Evolutionary conservation across 495 filamentous ascomycete genomes (phyloP).

Genomic region (Apodospora peruviana): DNA sequence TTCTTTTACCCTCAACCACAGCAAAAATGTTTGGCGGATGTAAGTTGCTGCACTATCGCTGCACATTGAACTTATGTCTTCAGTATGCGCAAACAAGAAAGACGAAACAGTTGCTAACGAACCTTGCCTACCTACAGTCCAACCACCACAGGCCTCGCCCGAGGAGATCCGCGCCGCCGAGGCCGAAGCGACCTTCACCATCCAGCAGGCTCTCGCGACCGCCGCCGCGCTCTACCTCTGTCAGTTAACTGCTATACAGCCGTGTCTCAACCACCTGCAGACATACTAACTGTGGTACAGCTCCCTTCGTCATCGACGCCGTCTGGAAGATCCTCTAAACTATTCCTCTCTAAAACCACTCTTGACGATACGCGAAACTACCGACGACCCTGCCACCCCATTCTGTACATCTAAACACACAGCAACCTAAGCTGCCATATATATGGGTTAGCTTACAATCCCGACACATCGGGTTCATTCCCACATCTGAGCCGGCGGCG

Average conservation of each 20-base stretch:
- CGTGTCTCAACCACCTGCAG: too few relatives aligned
- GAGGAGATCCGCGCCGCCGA: slow-evolving; percentile 61
- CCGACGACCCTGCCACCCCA: too few relatives aligned
- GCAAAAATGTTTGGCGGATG: slow-evolving; percentile 43
- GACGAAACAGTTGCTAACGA: not conserved
- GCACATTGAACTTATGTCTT: not conserved
- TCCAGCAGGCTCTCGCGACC: slow-evolving; percentile 57
- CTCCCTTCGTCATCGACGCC: slow-evolving; percentile 78
- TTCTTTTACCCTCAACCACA: not conserved
- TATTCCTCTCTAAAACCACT: not conserved
- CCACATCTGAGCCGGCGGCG: too few relatives aligned
- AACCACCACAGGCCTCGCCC: slow-evolving; percentile 43
- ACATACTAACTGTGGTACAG: slow-evolving; percentile 33
- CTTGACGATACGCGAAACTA: too few relatives aligned
- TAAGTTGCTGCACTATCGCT: slow-evolving; percentile 14
- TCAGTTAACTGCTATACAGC: too few relatives aligned
- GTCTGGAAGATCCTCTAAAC: slow-evolving; percentile 66
- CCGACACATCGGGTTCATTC: too few relatives aligned
- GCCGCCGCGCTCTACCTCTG: slow-evolving; percentile 76
- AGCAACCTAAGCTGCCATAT: too few relatives aligned
- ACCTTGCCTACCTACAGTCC: slow-evolving; percentile 20
- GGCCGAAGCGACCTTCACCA: slow-evolving; percentile 60
- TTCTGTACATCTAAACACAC: too few relatives aligned
- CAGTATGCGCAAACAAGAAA: not conserved
- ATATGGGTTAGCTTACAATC: too few relatives aligned